Evolutionary conservation across 768 basidiomycete genomes (phyloP).

Genomic region (Scleroderma citrinum): DNA sequence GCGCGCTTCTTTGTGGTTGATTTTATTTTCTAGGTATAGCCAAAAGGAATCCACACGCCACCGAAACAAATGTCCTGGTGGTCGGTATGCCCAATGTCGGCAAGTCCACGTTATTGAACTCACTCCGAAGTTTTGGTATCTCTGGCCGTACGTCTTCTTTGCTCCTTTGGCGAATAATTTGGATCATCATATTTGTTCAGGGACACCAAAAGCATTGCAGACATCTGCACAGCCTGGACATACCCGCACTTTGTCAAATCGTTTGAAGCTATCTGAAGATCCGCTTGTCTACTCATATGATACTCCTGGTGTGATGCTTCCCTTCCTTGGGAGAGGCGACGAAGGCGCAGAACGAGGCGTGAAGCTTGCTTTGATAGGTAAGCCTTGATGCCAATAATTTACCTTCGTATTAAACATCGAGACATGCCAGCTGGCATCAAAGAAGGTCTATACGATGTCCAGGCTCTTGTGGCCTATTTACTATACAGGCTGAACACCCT

Average conservation of each 20-base stretch:
- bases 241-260: slow-evolving; percentile 84
- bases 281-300: slow-evolving; percentile 92
- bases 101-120: slow-evolving; percentile 91
- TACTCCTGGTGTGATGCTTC: slow-evolving; percentile 95
- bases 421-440: slow-evolving; percentile 77
- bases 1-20: slow-evolving; percentile 1
- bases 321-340: slow-evolving; percentile 82
- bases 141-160: slow-evolving; percentile 61
- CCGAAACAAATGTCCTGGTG: slow-evolving; percentile 83
- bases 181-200: slow-evolving; percentile 28
- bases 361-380: slow-evolving; percentile 90
- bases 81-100: slow-evolving; percentile 99
- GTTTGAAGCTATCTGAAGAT: slow-evolving; percentile 74
- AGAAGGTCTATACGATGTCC: slow-evolving; percentile 82
- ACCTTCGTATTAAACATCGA: slow-evolving; percentile 1
- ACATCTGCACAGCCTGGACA: slow-evolving; percentile 88
- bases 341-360: slow-evolving; percentile 87
- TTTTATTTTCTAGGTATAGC: slow-evolving; percentile 51
- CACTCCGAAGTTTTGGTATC: slow-evolving; percentile 82
- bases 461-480: slow-evolving; percentile 81
- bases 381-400: slow-evolving; percentile 28
- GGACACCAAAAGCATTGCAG: slow-evolving; percentile 81
- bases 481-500: slow-evolving; percentile 79
- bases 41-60: slow-evolving; percentile 58
- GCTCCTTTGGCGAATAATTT: slow-evolving; percentile 1